phyloP scores from a whole-genome alignment of 2,329 filamentous ascomycete species.

The Paracamarosporium sp. region DNA sequence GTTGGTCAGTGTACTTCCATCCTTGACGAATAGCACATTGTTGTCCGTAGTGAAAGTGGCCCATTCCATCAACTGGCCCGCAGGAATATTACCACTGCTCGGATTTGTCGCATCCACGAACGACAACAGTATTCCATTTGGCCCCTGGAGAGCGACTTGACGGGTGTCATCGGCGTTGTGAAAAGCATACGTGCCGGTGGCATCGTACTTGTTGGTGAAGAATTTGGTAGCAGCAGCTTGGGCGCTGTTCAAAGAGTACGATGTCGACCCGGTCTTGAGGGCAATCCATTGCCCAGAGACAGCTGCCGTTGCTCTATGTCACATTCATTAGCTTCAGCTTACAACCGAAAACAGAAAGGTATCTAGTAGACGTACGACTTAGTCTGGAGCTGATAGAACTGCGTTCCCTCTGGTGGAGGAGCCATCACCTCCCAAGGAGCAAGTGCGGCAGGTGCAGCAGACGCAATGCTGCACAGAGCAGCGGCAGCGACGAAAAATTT shows the following conservation, averaged over 20 bases:
- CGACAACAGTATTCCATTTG: conserved; percentile 29
- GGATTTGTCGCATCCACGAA: conserved; percentile 33
- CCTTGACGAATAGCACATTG: conserved; percentile 32
- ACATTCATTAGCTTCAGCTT: not conserved
- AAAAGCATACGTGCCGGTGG: conserved; percentile 31
- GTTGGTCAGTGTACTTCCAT: conserved; percentile 31
- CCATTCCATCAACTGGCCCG: conserved; percentile 37
- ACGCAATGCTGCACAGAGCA: conserved; percentile 25
- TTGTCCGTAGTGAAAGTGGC: conserved; percentile 36
- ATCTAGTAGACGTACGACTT: conserved; percentile 29
- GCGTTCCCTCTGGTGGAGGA: conserved; percentile 27
- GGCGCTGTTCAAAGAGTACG: conserved; percentile 23
- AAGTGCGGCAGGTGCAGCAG: conserved; percentile 22
- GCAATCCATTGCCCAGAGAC: conserved; percentile 33
- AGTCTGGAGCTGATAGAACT: conserved; percentile 34
- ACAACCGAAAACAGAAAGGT: not conserved
- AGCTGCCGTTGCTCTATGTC: conserved; percentile 20
- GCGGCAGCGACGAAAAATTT: conserved; percentile 26
- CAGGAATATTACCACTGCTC: conserved; percentile 24
- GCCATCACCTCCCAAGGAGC: conserved; percentile 18
- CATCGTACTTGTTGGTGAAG: conserved; percentile 29
- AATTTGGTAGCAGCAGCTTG: conserved; percentile 30
- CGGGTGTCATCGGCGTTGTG: conserved; percentile 35
- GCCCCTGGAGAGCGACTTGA: conserved; percentile 33
- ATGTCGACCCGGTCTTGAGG: conserved; percentile 23